Evolutionary conservation across 345 rosid species (phyloP).

Genomic region (Gossypium ekmanianum): DNA sequence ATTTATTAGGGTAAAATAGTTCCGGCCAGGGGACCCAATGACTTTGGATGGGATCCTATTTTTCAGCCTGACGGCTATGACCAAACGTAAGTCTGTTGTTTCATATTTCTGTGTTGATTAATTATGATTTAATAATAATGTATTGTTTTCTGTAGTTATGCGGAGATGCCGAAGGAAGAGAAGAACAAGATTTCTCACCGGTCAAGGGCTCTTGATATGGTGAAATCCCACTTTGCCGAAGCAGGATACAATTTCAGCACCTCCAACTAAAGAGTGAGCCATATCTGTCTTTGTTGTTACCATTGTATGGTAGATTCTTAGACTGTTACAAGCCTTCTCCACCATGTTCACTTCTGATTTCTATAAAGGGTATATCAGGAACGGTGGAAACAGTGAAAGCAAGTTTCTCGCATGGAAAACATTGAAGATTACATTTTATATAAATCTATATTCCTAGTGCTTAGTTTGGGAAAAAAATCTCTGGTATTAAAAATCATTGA

Average conservation of each 20-base stretch:
- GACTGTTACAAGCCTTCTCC: no score
- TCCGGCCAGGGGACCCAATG: constrained; percentile 75
- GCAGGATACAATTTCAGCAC: constrained; percentile 54
- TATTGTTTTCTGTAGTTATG: constrained; percentile 45
- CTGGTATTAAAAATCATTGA: background rate
- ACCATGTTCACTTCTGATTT: background rate
- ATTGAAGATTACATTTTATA: background rate
- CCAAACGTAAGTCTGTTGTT: constrained; percentile 46
- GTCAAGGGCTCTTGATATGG: constrained; percentile 61
- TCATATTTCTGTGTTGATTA: background rate
- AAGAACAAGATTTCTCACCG: constrained; percentile 94
- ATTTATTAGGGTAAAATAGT: constrained; percentile 81
- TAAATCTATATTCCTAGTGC: background rate
- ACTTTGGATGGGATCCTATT: constrained; percentile 98
- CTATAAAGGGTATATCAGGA: background rate
- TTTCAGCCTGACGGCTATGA: constrained; percentile 89
- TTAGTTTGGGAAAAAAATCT: background rate
- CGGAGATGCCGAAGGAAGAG: constrained; percentile 90
- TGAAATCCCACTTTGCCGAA: constrained; percentile 68
- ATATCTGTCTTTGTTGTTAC: background rate
- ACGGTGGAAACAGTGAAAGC: background rate
- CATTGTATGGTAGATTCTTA: background rate
- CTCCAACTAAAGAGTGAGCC: constrained; percentile 19
- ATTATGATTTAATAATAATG: background rate
- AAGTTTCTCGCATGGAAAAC: background rate